Evolutionary conservation across 768 basidiomycete genomes (phyloP).

Genomic region (Tricholomella constricta): DNA sequence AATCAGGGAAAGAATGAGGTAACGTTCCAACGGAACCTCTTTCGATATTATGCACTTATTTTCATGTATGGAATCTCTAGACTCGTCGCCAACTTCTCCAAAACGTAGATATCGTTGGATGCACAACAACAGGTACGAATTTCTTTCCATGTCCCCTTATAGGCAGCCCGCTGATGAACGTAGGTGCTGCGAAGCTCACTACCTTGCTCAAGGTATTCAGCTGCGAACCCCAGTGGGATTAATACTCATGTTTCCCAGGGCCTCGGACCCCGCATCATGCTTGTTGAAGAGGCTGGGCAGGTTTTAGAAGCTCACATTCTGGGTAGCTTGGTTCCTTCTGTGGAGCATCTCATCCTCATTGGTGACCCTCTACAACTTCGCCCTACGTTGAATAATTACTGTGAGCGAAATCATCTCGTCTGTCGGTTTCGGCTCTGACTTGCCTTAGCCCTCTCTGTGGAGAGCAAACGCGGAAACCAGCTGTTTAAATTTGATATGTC

Average conservation of each 20-base stretch:
- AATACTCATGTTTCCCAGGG: constrained; percentile 38
- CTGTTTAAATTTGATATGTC: constrained; percentile 72
- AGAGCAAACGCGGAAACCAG: constrained; percentile 53
- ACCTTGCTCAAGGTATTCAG: constrained; percentile 52
- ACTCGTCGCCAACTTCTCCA: constrained; percentile 54
- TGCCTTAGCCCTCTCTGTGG: constrained; percentile 62
- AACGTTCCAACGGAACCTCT: constrained; percentile 1
- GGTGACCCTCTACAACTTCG: constrained; percentile 80
- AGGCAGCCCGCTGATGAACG: neutral
- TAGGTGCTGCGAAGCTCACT: constrained; percentile 70
- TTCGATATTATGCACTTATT: neutral
- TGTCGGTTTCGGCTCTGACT: neutral
- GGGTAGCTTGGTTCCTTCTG: constrained; percentile 59
- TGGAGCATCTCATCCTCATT: constrained; percentile 78
- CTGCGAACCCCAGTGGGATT: neutral
- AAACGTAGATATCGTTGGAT: constrained; percentile 65
- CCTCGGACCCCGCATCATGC: constrained; percentile 57
- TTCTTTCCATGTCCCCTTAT: neutral
- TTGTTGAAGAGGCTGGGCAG: constrained; percentile 84
- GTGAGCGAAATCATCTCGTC: constrained; percentile 34
- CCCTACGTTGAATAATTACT: constrained; percentile 62
- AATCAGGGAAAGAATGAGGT: constrained; percentile 60
- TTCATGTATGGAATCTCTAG: constrained; percentile 32
- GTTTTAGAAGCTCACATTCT: constrained; percentile 79
- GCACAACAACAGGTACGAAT: constrained; percentile 70